Evolutionary conservation across 192 early-diverging fungal genomes (phyloP), one percentile per base, ranked within the genome.

Genomic region (Backusella westeae): DNA sequence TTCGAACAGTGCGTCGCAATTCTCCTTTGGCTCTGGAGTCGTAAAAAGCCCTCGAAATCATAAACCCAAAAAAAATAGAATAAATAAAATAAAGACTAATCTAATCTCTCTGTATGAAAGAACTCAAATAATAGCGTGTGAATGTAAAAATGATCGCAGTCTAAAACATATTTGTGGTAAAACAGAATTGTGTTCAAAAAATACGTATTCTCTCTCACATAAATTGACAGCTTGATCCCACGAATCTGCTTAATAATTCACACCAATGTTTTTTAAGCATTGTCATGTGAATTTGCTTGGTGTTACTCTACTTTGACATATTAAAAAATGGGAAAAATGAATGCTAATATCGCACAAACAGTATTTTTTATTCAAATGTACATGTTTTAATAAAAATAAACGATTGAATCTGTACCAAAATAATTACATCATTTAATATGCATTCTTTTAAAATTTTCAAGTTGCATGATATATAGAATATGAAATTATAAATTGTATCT

Each of bases 181-280:
- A 9, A 56, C 19, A 56, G 1, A 29, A 26, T 63, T 63, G 56
- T 63, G 56, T 26, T 63, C 26, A 63, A 63, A 63, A 59, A 63
- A 63, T 10, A 14, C 9, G 26, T 23, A 63, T 10, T 26, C 1
- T 14, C 56, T 59, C 23, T 29, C 23, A 29, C 56, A 63, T n/a
- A 63, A 29, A 63, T 14, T 63, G 56, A 63, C 56, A 63, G 56
- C 9, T 63, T 26, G 26, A 63, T 29, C 23, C 26, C 23, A 63
- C 23, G 56, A 17, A 8, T 4, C 2, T 63, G 56, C 7, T 63
- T 63, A 63, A 63, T 63, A 63, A 63, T 63, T 63, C 56, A 10
- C 21, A 63, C 56, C 56, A 63, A 63, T 63, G 56, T 63, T 63
- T 26, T 63, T 63, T 29, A 29, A 63, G 56, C 26, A 63, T 63